phyloP scores from a whole-genome alignment of 179 eudicot species.

The Silene vulgaris region DNA sequence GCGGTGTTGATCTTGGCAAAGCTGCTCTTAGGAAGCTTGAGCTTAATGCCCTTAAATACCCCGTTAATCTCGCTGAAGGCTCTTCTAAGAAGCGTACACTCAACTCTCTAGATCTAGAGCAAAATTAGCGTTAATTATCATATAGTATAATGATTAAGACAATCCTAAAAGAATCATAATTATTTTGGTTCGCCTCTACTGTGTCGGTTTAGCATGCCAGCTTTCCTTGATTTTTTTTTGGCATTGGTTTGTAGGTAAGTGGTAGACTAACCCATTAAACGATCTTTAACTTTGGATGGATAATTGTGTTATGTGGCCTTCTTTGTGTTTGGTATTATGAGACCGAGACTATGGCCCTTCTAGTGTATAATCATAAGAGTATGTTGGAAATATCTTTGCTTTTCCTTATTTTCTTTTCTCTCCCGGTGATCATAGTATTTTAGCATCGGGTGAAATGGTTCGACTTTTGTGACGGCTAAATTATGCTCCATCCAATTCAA shows the following conservation, averaged over 20 bases:
- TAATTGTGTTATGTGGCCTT: constrained; percentile 2
- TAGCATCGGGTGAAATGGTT: no score
- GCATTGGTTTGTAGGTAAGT: no score
- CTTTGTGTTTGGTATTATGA: neutral
- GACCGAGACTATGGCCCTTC: no score
- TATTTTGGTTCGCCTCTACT: neutral
- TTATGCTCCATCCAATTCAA: no score
- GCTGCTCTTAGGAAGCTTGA: constrained; percentile 63
- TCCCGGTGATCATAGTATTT: no score
- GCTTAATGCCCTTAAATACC: constrained; percentile 64
- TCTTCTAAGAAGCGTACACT: constrained; percentile 46
- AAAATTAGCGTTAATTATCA: neutral
- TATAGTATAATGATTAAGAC: neutral
- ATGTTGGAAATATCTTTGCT: no score
- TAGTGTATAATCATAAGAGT: no score
- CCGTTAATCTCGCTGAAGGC: constrained; percentile 49
- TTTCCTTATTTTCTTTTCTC: no score
- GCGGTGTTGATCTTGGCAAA: constrained; percentile 69
- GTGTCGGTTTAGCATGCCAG: neutral
- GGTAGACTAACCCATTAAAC: constrained; percentile 16
- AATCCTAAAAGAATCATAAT: constrained; percentile 16
- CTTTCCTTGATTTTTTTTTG: neutral
- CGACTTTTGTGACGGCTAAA: no score
- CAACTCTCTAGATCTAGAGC: constrained; percentile 14
- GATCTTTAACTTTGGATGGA: constrained; percentile 3